These are phyloP conservation scores for Ceratocystis eucalypticola DNA, from an alignment of 2,329 filamentous ascomycete genomes.

Conservation along the genomic window DNA sequence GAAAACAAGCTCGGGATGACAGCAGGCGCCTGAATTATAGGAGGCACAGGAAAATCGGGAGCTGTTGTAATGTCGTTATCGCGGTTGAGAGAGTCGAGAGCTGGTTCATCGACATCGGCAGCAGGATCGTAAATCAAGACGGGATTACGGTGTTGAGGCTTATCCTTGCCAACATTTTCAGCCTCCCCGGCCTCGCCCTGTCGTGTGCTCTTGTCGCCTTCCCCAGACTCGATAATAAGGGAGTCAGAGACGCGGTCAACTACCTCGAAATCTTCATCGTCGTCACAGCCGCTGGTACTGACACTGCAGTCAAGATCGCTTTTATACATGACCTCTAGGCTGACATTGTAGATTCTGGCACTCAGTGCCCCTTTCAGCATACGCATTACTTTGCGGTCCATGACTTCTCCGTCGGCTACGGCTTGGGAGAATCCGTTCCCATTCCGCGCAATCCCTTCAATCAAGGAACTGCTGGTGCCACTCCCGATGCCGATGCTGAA, in stretches of 20 bases:
- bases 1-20: slow-evolving; percentile 52
- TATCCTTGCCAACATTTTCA: slow-evolving; percentile 21
- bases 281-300: slow-evolving; percentile 4
- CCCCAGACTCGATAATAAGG: slow-evolving; percentile 29
- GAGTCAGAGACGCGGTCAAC: slow-evolving; percentile 44
- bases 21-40: slow-evolving; percentile 49
- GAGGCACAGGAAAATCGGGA: slow-evolving; percentile 39
- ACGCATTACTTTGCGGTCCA: slow-evolving; percentile 54
- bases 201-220: background rate
- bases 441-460: slow-evolving; percentile 41
- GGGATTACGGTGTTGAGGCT: slow-evolving; percentile 22
- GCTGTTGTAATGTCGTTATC: slow-evolving; percentile 35
- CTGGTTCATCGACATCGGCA: slow-evolving; percentile 31
- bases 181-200: slow-evolving; percentile 19
- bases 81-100: slow-evolving; percentile 14
- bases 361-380: slow-evolving; percentile 61
- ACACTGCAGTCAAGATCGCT: slow-evolving; percentile 11
- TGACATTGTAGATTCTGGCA: slow-evolving; percentile 51
- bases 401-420: slow-evolving; percentile 48
- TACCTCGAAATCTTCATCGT: slow-evolving; percentile 46
- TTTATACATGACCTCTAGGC: slow-evolving; percentile 47
- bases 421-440: slow-evolving; percentile 49
- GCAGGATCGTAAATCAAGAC: slow-evolving; percentile 48
- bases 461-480: slow-evolving; percentile 37
- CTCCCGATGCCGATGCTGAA: slow-evolving; percentile 44